phyloP scores from a whole-genome alignment of 169 alveolate genomes.

The Plasmodium vivax region DNA sequence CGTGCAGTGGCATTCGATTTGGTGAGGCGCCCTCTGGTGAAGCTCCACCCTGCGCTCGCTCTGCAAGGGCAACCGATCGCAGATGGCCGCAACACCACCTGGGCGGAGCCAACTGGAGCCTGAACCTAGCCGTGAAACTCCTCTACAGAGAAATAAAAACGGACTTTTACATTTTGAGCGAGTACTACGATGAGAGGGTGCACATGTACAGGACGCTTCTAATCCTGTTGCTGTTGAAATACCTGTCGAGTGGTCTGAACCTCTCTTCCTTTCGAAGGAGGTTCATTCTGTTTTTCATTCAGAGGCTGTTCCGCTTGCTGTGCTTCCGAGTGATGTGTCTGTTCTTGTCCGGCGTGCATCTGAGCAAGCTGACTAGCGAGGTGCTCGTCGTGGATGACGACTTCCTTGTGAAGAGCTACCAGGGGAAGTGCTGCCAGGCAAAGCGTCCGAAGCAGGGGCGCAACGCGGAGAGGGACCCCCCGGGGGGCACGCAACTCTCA shows the following conservation, averaged over 20 bases:
- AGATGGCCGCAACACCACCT: background rate
- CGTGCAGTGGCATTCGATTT: background rate
- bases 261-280: constrained; percentile 35
- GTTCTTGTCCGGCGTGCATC: constrained; percentile 19
- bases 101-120: background rate
- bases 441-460: background rate
- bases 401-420: constrained; percentile 5
- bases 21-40: background rate
- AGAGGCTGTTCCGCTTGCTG: constrained; percentile 48
- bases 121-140: constrained; percentile 31
- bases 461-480: background rate
- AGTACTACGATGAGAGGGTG: constrained; percentile 32
- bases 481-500: background rate
- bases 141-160: constrained; percentile 61
- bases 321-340: constrained; percentile 61
- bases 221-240: constrained; percentile 21
- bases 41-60: background rate
- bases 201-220: constrained; percentile 50
- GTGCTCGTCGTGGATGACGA: constrained; percentile 31
- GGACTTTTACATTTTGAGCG: constrained; percentile 36
- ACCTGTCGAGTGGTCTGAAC: background rate
- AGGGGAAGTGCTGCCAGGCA: no score
- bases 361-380: constrained; percentile 62
- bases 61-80: background rate
- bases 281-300: constrained; percentile 44